phyloP scores from a whole-genome alignment of 2,329 filamentous ascomycete genomes.

The Neofusicoccum ribis region DNA sequence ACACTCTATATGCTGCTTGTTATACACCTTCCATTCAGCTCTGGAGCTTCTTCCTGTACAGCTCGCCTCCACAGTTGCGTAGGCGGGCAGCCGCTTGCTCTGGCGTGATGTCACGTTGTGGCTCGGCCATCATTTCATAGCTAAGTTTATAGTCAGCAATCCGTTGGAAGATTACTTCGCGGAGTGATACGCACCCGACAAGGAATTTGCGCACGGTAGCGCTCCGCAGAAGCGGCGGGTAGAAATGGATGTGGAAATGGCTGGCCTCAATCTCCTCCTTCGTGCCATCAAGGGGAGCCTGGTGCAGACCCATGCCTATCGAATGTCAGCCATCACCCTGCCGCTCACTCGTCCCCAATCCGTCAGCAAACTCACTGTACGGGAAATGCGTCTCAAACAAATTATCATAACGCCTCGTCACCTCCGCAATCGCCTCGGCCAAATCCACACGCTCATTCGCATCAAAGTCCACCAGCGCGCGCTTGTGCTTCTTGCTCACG shows the following conservation, averaged over 20 bases:
- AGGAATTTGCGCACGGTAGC: constrained; percentile 95
- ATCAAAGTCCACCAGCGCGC: constrained; percentile 79
- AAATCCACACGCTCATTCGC: constrained; percentile 69
- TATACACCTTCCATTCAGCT: background rate
- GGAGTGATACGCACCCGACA: constrained; percentile 61
- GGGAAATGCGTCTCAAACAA: constrained; percentile 96
- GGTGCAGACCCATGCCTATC: constrained; percentile 85
- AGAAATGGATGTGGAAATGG: constrained; percentile 97
- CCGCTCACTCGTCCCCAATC: no score
- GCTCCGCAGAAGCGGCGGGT: constrained; percentile 86
- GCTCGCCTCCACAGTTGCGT: constrained; percentile 71
- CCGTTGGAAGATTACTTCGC: background rate
- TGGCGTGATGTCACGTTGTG: constrained; percentile 96
- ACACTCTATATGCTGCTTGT: background rate
- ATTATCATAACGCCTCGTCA: constrained; percentile 92
- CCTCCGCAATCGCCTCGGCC: constrained; percentile 82
- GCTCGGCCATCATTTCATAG: constrained; percentile 94
- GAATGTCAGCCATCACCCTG: background rate
- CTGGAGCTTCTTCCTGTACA: constrained; percentile 71
- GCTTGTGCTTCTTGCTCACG: constrained; percentile 78
- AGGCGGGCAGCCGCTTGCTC: constrained; percentile 86
- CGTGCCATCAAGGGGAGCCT: constrained; percentile 82
- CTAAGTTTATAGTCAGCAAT: constrained; percentile 28
- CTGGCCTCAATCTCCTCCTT: constrained; percentile 79
- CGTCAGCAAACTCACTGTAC: constrained; percentile 68